phyloP scores from a whole-genome alignment of 2,329 filamentous ascomycete species.

The Fusarium keratoplasticum region DNA sequence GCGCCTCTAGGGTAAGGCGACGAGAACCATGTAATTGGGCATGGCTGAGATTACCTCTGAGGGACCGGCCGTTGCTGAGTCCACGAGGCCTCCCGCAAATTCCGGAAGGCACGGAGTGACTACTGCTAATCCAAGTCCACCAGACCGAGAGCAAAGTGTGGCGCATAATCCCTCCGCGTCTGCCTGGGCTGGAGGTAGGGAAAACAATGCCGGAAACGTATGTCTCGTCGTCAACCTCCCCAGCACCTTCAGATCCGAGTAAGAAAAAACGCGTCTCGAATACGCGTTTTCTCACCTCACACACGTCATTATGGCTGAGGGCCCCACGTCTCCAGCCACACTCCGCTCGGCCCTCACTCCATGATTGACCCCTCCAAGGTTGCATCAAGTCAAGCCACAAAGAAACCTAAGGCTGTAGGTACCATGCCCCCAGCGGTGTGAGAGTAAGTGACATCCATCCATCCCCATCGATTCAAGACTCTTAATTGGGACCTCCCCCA shows the following conservation, averaged over 20 bases:
- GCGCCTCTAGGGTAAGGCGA: constrained; percentile 24
- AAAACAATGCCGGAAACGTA: background rate
- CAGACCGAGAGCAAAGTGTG: constrained; percentile 5
- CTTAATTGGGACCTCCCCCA: constrained; percentile 37
- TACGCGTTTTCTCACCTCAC: constrained; percentile 29
- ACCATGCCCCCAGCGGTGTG: constrained; percentile 31
- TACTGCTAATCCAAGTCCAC: background rate
- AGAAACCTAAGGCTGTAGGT: background rate
- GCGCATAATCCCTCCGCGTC: background rate
- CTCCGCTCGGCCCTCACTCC: background rate
- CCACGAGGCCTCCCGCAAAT: constrained; percentile 24
- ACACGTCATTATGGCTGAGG: constrained; percentile 30
- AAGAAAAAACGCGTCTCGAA: constrained; percentile 23
- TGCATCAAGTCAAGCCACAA: background rate
- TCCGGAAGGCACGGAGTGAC: constrained; percentile 31
- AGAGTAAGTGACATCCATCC: constrained; percentile 36
- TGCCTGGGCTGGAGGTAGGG: background rate
- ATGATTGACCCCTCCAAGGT: constrained; percentile 27
- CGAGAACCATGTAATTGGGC: constrained; percentile 2
- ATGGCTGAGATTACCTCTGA: constrained; percentile 10
- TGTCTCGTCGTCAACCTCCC: background rate
- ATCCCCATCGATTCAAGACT: background rate
- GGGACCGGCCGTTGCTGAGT: constrained; percentile 24
- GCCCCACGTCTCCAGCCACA: constrained; percentile 35
- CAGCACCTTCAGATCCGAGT: background rate